Base-by-base conservation (phyloP, 1,284 basidiomycete species). In the Clitocybe nebularis region DNA sequence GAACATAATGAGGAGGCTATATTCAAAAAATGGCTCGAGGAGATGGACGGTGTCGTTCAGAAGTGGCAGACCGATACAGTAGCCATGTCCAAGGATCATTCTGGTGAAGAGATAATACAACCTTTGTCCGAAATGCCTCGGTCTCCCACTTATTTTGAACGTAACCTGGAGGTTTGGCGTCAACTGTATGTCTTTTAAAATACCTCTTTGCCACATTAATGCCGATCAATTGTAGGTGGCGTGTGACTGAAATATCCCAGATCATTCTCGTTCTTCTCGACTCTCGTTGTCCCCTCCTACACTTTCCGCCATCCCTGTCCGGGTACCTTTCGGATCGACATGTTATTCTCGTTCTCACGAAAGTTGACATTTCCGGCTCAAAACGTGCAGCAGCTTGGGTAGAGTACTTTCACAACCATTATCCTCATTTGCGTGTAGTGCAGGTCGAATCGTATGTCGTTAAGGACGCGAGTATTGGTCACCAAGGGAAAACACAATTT, bases 141-240 rank as follows among this genome's bases (percentile, higher is more conserved):
- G 32, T 82, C 85, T 6, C 78, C 84, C 1, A 84, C 87, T 0
- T 84, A 86, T 58, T 95, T 83, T 60, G 93, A 95, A 62, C 77
- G 89, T 22, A 95, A 95, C 61, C 58, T 94, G 17, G 88, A 94
- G 60, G 92, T 95, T 4, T 95, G 91, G 91, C 68, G 92, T 49
- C 92, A 95, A 66, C 64, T 94, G 80, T 90, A 64, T 56, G 83
- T 75, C n/a, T n/a, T 16, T 13, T 29, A 4, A 41, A 30, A 29
- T 39, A 19, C 29, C 34, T 36, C 26, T 30, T 41, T 24, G 22
- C 43, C 19, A 29, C 37, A 45, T 45, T 51, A 24, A 45, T 32
- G 36, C 20, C 20, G 40, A 34, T 10, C 23, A 28, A 37, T 9
- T 26, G 16, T 50, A 90, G 89, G 53, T 93, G 91, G 91, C 79